Conservation (phyloP, 345 rosid species). For the Turnera subulata region DNA sequence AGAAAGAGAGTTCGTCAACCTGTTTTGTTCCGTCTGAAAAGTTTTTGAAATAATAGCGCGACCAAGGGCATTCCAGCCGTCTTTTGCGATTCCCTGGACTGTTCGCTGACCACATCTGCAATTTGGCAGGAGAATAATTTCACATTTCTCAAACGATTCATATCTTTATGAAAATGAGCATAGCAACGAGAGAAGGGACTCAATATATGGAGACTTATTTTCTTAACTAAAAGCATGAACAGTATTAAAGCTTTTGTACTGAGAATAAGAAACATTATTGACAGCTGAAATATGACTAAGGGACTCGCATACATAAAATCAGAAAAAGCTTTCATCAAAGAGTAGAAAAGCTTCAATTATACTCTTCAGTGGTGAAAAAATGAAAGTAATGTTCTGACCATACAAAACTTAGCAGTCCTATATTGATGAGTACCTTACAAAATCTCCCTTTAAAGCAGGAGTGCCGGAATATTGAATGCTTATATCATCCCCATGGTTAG, state of each 20-base stretch:
- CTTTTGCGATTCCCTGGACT: slow-evolving; percentile 78
- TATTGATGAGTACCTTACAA: slow-evolving; percentile 58
- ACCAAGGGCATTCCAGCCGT: slow-evolving; percentile 73
- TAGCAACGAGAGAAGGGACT: background rate
- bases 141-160: too few species aligned
- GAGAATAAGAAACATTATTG: background rate
- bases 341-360: too few species aligned
- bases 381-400: too few species aligned
- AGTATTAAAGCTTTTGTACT: background rate
- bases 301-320: slow-evolving; percentile 4
- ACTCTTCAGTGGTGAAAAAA: too few species aligned
- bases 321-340: too few species aligned
- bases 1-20: too few species aligned
- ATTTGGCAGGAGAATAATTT: slow-evolving; percentile 10
- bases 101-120: slow-evolving; percentile 79
- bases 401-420: too few species aligned
- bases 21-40: slow-evolving; percentile 91
- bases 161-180: slow-evolving; percentile 2
- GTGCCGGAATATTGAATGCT: slow-evolving; percentile 98
- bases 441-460: slow-evolving; percentile 96
- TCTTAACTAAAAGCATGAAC: too few species aligned
- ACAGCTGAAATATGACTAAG: background rate
- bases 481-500: slow-evolving; percentile 95
- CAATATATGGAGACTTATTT: background rate
- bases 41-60: slow-evolving; percentile 90